A percentile compares a stretch with the other conserved stretches of the same genome.
Evolutionary conservation across 768 basidiomycete species (phyloP).

Genomic region (Lyophyllum shimeji): DNA sequence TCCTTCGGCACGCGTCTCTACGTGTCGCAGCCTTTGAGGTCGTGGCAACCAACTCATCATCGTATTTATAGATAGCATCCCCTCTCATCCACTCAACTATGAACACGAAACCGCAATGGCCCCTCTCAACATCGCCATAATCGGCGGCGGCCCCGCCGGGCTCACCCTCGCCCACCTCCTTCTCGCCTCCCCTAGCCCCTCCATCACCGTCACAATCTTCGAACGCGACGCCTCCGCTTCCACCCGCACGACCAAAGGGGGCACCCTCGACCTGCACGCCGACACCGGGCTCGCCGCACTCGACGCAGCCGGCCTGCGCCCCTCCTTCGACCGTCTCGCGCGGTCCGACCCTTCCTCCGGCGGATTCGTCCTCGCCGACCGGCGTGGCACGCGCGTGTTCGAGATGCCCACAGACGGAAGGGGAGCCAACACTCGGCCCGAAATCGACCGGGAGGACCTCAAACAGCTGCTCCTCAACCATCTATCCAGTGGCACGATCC

Average conservation of each 20-base stretch:
- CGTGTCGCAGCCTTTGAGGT: too few relatives aligned
- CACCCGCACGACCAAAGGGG: constrained; percentile 21
- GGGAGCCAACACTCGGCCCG: constrained; percentile 17
- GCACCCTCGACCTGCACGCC: constrained; percentile 27
- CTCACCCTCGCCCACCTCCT: constrained; percentile 26
- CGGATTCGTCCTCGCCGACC: constrained; percentile 16
- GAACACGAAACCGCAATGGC: not conserved
- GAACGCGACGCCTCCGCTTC: constrained; percentile 21
- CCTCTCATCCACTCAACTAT: not conserved
- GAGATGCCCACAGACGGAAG: constrained; percentile 5
- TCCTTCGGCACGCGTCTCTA: too few relatives aligned
- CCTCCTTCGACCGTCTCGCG: constrained; percentile 20
- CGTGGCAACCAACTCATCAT: too few relatives aligned
- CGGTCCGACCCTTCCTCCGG: constrained; percentile 16
- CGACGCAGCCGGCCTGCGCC: constrained; percentile 22
- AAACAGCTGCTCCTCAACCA: constrained; percentile 24
- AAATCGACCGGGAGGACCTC: constrained; percentile 25
- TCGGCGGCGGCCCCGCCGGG: constrained; percentile 24
- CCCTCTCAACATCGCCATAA: constrained; percentile 17
- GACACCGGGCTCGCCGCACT: constrained; percentile 24
- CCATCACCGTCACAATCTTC: constrained; percentile 18
- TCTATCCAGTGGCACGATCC: constrained; percentile 17
- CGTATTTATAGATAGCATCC: too few relatives aligned
- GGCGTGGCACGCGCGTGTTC: constrained; percentile 9
- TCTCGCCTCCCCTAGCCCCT: not conserved